A percentile compares a stretch with the other conserved stretches of the same genome.
Evolutionary conservation across 495 filamentous ascomycete genomes (phyloP).

Genomic region (Hyaloscypha hepaticicola): DNA sequence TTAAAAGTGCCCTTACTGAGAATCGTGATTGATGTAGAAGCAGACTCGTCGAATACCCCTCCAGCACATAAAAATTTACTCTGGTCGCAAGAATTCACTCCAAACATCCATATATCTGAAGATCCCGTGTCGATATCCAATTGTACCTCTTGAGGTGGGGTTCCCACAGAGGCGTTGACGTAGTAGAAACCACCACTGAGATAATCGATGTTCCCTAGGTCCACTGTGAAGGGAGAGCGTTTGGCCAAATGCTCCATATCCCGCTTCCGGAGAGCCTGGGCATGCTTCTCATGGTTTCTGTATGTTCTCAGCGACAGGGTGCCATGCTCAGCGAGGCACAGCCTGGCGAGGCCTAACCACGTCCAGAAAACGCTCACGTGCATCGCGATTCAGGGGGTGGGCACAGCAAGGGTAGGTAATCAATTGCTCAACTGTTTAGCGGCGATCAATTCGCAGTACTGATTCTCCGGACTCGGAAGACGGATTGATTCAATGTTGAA

Average conservation of each 20-base stretch:
- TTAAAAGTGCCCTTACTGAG: constrained; percentile 64
- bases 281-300: not conserved
- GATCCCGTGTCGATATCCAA: constrained; percentile 72
- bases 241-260: not conserved
- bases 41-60: constrained; percentile 45
- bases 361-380: not conserved
- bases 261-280: not conserved
- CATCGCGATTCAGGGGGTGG: not conserved
- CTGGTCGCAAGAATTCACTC: constrained; percentile 45
- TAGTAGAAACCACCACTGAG: constrained; percentile 56
- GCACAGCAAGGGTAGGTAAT: not conserved
- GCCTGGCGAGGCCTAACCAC: not conserved
- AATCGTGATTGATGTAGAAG: constrained; percentile 67
- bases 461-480: not conserved
- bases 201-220: constrained; percentile 24
- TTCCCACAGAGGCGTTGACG: constrained; percentile 65
- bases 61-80: constrained; percentile 43
- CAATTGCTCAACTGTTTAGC: not conserved
- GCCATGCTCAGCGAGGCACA: not conserved
- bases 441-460: not conserved
- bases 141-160: constrained; percentile 56
- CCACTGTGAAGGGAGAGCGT: not conserved
- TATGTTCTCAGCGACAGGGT: not conserved
- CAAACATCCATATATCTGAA: constrained; percentile 84
- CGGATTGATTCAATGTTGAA: not conserved